Conservation (phyloP, 2,329 filamentous ascomycete species). For the Podosphaera leucotricha region DNA sequence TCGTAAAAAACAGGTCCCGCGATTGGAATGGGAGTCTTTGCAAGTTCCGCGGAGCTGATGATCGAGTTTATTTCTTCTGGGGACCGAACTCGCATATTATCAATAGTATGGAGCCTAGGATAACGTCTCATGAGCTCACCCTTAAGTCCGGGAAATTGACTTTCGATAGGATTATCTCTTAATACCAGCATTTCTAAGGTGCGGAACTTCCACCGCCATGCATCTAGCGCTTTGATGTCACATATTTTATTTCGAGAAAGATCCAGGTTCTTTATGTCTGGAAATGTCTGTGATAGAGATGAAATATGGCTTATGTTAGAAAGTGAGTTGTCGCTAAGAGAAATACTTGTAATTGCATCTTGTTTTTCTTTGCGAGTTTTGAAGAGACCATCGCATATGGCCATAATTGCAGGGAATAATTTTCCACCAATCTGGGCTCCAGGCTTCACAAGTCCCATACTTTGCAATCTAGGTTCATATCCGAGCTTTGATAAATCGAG, state of each 20-base stretch:
- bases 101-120: conserved; percentile 55
- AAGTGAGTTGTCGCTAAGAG: conserved; percentile 59
- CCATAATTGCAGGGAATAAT: conserved; percentile 81
- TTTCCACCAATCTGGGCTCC: conserved; percentile 36
- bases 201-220: conserved; percentile 60
- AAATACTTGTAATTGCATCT: conserved; percentile 60
- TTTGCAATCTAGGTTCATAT: conserved; percentile 44
- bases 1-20: conserved; percentile 48
- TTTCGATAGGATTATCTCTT: conserved; percentile 50
- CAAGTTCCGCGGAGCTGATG: conserved; percentile 23
- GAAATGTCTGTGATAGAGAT: conserved; percentile 53
- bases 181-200: conserved; percentile 62
- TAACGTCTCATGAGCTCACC: conserved; percentile 65
- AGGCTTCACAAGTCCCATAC: conserved; percentile 44
- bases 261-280: conserved; percentile 70
- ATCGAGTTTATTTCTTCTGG: conserved; percentile 40
- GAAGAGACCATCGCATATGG: conserved; percentile 58
- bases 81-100: conserved; percentile 49
- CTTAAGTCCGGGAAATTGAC: conserved; percentile 33
- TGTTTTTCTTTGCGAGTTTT: conserved; percentile 46
- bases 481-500: conserved; percentile 63
- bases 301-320: conserved; percentile 49
- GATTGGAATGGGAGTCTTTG: conserved; percentile 35
- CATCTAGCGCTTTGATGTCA: conserved; percentile 40
- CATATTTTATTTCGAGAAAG: conserved; percentile 63